Evolutionary conservation across 352 stramenopile species (phyloP), one percentile per base, ranked within the genome.

Genomic region (Thraustochytrium sp.): DNA sequence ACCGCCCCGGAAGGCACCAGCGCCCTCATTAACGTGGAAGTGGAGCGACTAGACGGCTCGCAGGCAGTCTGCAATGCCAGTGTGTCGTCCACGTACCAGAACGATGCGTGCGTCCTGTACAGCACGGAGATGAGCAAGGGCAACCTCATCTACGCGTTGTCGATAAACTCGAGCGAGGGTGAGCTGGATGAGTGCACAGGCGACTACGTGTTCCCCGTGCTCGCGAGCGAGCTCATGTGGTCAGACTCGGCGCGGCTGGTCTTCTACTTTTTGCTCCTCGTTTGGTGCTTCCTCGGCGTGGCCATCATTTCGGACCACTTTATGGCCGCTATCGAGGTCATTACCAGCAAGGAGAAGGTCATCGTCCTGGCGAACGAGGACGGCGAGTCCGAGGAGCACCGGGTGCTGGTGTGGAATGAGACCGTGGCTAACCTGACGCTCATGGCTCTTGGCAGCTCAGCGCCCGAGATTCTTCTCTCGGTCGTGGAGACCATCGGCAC

Each of bases 351-450:
- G 8, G 78, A 85, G 44, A 83, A 61, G n/a, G 42, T 76, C 1
- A 65, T 84, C 36, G 31, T 72, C 38, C 23, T 82, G 44, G 18
- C 56, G n/a, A 84, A 85, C 37, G 53, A 85, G 31, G 31, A 85
- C 36, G 75, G 75, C 36, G 61, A 84, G 29, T 21, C 34, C 23
- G 75, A 76, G 23, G 75, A 84, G 61, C 55, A 53, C 11, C 51
- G 34, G 9, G 72, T 85, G 3, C 37, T 87, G 49, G 62, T 89
- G 26, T 89, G 86, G 86, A 87, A 89, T 63, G 78, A 85, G 34
- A 89, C 86, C 26, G 82, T 89, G 11, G 86, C 86, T 26, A 89
- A 89, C 74, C 72, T 89, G 23, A 88, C 86, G 5, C 85, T 89
- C 61, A 89, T 89, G 86, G 86, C 86, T 18, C 85, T 89, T 3